Base-by-base conservation (phyloP, 2,329 filamentous ascomycete genomes). In the Trichophyton simii region DNA sequence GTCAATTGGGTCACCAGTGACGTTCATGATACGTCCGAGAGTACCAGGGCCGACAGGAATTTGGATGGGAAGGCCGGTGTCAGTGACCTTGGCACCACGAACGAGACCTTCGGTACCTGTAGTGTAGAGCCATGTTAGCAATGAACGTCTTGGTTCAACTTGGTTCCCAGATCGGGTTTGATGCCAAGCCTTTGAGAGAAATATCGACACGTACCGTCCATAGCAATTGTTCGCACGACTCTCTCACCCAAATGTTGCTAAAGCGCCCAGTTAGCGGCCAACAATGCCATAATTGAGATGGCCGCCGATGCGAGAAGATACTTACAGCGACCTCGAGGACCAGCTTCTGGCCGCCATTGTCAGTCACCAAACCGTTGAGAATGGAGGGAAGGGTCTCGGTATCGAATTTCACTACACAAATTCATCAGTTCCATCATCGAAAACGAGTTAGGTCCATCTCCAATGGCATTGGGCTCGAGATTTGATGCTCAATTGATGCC, bases 231-330 rank as follows among this genome's bases (percentile, higher is more conserved):
- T 80, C 94, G 87, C 78, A 99, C 94, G 76, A 96, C 89, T 83
- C 90, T 96, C 84, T 99, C 89, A 82, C 94, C 94, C 79, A 99
- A 82, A 86, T 97, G 94, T 96, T 99, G 94, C 91, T 96, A 72
- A 69, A 62, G 36, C 41, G 20, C n/a, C 13, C 31, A n/a, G 38
- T 59, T 50, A 62, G 60, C 46, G 36, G 13, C 13, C 34, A 58
- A 22, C 41, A 36, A 61, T 28, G 52, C 8, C 13, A 13, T 64
- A 61, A 62, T 66, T 75, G 84, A 75, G 96, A 96, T 91, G 74
- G 94, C 82, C 77, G 97, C 59, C 36, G 48, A 13, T 7, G 22
- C 63, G 62, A n/a, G 52, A 59, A 64, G 61, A 62, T 67, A 75
- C 85, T 75, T 96, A 96, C 91, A 74, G 94, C 82, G 77, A 97